These are phyloP conservation scores for Gossypium schwendimanii DNA, from an alignment of 441 rosid species.

Conservation along the genomic window DNA sequence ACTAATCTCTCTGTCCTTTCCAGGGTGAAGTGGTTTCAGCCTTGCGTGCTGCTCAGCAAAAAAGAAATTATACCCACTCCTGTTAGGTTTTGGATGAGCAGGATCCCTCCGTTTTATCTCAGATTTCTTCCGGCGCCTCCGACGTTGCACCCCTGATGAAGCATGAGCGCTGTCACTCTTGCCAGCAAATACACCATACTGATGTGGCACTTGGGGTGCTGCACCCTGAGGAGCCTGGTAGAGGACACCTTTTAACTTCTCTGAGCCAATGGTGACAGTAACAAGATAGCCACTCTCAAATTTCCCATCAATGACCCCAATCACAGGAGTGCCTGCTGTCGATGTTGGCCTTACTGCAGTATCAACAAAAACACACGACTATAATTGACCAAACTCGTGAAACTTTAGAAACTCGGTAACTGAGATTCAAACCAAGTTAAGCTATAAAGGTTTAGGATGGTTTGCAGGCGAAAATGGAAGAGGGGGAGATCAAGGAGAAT, in stretches of 20 bases:
- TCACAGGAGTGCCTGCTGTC: conserved; percentile 47
- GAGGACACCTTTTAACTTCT: conserved; percentile 74
- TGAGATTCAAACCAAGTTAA: neutral
- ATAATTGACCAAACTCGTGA: neutral
- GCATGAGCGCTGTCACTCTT: conserved; percentile 23
- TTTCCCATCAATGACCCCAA: conserved; percentile 91
- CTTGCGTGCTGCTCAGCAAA: conserved; percentile 90
- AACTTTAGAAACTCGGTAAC: neutral
- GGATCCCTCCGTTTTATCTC: conserved; percentile 92
- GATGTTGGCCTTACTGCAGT: conserved; percentile 32
- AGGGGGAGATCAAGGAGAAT: no score
- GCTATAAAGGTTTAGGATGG: neutral
- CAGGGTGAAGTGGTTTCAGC: conserved; percentile 80
- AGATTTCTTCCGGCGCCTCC: conserved; percentile 70
- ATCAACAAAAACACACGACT: conserved; percentile 7
- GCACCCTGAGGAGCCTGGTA: conserved; percentile 49
- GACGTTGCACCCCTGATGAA: conserved; percentile 45
- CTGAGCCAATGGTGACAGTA: conserved; percentile 70
- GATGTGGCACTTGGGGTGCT: conserved; percentile 28
- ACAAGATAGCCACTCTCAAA: conserved; percentile 83
- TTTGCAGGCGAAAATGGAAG: no score
- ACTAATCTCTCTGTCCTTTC: conserved; percentile 89
- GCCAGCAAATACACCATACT: conserved; percentile 22
- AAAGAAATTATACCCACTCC: conserved; percentile 94
- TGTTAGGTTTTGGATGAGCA: conserved; percentile 81